Base-by-base conservation (phyloP, 176 grass and related monocot species). In the Phoenix roebelenii region DNA sequence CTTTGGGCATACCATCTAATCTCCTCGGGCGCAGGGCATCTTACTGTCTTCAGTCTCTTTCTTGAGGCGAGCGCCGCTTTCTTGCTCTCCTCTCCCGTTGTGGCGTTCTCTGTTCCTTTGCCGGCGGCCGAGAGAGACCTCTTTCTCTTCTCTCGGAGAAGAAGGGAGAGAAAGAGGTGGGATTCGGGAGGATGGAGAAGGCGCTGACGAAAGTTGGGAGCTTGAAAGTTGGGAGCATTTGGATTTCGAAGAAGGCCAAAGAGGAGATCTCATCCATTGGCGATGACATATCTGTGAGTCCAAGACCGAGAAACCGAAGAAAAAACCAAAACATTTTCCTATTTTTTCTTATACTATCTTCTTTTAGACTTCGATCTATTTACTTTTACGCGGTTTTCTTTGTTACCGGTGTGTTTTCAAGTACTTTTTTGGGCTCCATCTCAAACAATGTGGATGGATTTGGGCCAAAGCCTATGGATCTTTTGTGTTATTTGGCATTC, bases 261-360 rank as follows among this genome's bases (percentile, higher is more conserved):
- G 70, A 91, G 74, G 93, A 98, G 79, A 83, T 98, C 79, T 74
- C 87, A 60, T 84, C 93, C 79, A 98, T 98, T 66, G 83, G 93
- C 54, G 93, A 56, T 29, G 93, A 98, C 67, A 65, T 98, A 64
- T 92, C 93, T 39, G 93, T 98, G 57, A 81, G 89, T 68, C 50
- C 35, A 14, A 44, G 35, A 44, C 12, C 35, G 12, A 14, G 7
- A 44, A 44, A 44, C 35, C 35, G 12, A 44, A 9, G 12, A 30
- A 5, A 4, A 4, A 30, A 30, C 3, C 52, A 14, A 10, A 23
- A 14, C 18, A 25, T 15, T 22, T 61, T 14, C 2, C 12, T 26
- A 3, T 3, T 15, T 17, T 18, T 29, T 49, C 20, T 0, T 17
- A 5, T 14, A 35, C 1, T 10, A 18, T 50, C 16, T 15, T 15